phyloP scores from a whole-genome alignment of 2,329 filamentous ascomycete species.

The Microcyclospora pomicola region DNA sequence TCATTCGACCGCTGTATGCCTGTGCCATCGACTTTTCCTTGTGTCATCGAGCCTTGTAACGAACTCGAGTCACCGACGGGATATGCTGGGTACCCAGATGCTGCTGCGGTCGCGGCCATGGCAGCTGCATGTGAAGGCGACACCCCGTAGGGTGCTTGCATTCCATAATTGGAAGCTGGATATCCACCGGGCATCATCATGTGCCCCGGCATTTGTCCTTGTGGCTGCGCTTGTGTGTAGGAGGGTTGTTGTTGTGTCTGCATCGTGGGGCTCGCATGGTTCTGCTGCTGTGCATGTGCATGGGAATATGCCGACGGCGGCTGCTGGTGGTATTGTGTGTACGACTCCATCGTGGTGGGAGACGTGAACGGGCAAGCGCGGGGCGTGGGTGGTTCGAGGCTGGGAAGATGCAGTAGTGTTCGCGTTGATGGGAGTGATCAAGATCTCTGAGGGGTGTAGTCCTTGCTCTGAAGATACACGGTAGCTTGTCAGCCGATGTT shows the following conservation, averaged over 20 bases:
- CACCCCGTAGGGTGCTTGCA: constrained; percentile 64
- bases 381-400: constrained; percentile 8
- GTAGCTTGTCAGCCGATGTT: constrained; percentile 10
- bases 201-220: constrained; percentile 42
- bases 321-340: constrained; percentile 34
- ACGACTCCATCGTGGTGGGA: constrained; percentile 31
- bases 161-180: constrained; percentile 56
- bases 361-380: constrained; percentile 3
- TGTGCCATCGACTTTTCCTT: constrained; percentile 45
- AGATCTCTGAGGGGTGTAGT: constrained; percentile 2
- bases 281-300: constrained; percentile 38
- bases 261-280: constrained; percentile 61
- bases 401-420: background rate
- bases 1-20: constrained; percentile 49
- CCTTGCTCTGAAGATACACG: constrained; percentile 6
- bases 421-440: background rate
- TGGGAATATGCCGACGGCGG: constrained; percentile 28
- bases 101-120: constrained; percentile 75
- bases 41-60: constrained; percentile 47
- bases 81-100: constrained; percentile 66
- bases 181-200: constrained; percentile 66
- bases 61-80: constrained; percentile 51
- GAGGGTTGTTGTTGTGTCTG: constrained; percentile 52
- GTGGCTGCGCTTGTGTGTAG: constrained; percentile 41
- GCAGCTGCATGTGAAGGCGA: constrained; percentile 77